These are phyloP conservation scores for Pseudomassariella vexata DNA, from an alignment of 2,329 filamentous ascomycete genomes.

Conservation along the genomic window DNA sequence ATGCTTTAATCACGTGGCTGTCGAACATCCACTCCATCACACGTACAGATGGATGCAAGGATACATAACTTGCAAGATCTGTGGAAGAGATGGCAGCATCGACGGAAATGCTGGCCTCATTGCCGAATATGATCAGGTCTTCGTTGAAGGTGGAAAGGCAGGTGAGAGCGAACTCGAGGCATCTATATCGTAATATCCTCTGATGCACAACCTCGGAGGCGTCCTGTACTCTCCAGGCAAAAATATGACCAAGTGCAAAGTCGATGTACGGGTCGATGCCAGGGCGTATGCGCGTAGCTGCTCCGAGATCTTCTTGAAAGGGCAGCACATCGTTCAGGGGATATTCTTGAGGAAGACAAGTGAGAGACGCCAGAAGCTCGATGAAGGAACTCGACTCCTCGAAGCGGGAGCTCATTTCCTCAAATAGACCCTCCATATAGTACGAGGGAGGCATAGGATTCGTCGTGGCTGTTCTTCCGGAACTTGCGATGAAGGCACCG, in stretches of 20 bases:
- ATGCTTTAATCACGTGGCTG: slow-evolving; percentile 72
- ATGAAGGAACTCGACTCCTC: slow-evolving; percentile 85
- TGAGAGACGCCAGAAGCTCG: slow-evolving; percentile 65
- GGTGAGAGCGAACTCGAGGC: slow-evolving; percentile 74
- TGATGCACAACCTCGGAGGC: slow-evolving; percentile 62
- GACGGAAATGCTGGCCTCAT: slow-evolving; percentile 68
- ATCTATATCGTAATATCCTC: slow-evolving; percentile 69
- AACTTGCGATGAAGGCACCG: slow-evolving; percentile 41
- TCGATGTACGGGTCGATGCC: slow-evolving; percentile 93
- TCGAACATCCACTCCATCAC: slow-evolving; percentile 99
- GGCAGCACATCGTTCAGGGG: slow-evolving; percentile 70
- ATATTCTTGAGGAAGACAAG: slow-evolving; percentile 58
- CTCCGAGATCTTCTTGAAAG: slow-evolving; percentile 81
- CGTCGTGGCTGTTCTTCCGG: no score
- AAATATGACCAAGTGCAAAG: slow-evolving; percentile 76
- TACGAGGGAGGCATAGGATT: slow-evolving; percentile 21
- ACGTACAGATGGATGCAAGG: slow-evolving; percentile 84
- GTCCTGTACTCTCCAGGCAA: slow-evolving; percentile 61
- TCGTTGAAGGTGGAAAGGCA: slow-evolving; percentile 90
- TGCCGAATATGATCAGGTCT: slow-evolving; percentile 79
- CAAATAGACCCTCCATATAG: slow-evolving; percentile 60
- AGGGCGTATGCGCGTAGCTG: slow-evolving; percentile 65
- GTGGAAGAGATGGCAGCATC: slow-evolving; percentile 70
- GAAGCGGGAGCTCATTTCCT: slow-evolving; percentile 70
- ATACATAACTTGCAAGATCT: slow-evolving; percentile 73